Evolutionary conservation across 352 stramenopile species (phyloP).

Genomic region (Thraustotheca clavata): DNA sequence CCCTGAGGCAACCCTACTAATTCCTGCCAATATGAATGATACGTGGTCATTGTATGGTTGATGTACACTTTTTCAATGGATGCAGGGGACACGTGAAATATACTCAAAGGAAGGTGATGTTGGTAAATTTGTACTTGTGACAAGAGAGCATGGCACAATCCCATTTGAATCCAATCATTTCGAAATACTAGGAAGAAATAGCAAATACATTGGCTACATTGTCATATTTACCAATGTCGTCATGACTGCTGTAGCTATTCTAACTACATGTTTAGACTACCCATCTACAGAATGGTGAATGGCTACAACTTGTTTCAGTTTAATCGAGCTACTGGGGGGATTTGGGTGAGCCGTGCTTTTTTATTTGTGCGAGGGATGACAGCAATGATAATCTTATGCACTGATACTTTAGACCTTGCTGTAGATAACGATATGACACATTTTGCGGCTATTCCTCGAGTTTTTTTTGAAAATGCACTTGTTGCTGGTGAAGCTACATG

Average conservation of each 20-base stretch:
- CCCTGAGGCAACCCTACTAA: background rate
- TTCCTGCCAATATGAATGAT: background rate
- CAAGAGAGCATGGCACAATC: background rate
- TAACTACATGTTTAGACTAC: background rate
- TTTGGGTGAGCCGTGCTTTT: constrained; percentile 6
- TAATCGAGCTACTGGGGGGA: background rate
- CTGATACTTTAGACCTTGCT: background rate
- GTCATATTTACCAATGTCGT: background rate
- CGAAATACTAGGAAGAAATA: constrained; percentile 10
- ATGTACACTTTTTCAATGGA: background rate
- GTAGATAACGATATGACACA: background rate
- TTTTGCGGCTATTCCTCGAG: background rate
- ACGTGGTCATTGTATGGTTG: background rate
- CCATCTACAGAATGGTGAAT: background rate
- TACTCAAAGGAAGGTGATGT: background rate
- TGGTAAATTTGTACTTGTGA: background rate
- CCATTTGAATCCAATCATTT: background rate
- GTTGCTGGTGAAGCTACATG: constrained; percentile 6
- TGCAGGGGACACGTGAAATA: background rate
- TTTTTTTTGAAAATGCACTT: background rate
- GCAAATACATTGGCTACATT: constrained; percentile 8
- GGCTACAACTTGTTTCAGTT: constrained; percentile 8
- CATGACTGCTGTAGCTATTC: background rate
- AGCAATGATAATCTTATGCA: background rate
- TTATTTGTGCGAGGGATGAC: background rate